Conservation (phyloP, 768 basidiomycete species). For the Leccinum aurantiacum region DNA sequence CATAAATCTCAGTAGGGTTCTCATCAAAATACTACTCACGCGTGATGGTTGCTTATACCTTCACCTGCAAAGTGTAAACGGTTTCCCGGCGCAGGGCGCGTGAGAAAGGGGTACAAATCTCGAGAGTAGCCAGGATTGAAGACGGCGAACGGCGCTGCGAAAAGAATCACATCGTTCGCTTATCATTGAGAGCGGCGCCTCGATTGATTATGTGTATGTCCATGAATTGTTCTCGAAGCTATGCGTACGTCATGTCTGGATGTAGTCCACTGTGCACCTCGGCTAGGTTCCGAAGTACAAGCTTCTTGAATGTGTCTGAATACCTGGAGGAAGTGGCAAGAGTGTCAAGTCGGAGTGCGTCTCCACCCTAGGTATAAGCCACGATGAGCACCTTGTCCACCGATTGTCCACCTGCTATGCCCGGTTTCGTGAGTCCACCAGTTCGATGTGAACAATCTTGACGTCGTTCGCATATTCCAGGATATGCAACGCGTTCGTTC, state of each 20-base stretch:
- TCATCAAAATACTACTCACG: conserved; percentile 20
- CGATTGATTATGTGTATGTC: conserved; percentile 29
- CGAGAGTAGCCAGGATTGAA: conserved; percentile 41
- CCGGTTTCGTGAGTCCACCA: no score
- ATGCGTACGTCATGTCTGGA: conserved; percentile 8
- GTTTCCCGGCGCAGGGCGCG: conserved; percentile 24
- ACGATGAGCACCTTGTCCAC: conserved; percentile 7
- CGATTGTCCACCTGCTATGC: no score
- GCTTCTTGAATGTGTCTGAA: neutral
- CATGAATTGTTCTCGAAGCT: neutral
- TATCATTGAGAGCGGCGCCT: neutral
- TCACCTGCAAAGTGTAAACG: conserved; percentile 16
- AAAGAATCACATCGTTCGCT: neutral
- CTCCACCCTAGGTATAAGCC: neutral
- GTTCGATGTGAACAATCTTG: no score
- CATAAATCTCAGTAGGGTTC: neutral
- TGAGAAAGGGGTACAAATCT: conserved; percentile 32
- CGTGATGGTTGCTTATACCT: conserved; percentile 36
- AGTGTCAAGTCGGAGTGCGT: neutral
- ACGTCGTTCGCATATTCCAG: no score
- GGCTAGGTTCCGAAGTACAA: conserved; percentile 5
- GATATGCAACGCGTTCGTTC: neutral
- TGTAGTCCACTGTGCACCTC: neutral
- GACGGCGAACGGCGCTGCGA: conserved; percentile 36
- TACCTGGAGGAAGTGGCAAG: neutral